These are phyloP conservation scores for Thelonectria discophora DNA, from an alignment of 2,329 filamentous ascomycete species.

Conservation along the genomic window DNA sequence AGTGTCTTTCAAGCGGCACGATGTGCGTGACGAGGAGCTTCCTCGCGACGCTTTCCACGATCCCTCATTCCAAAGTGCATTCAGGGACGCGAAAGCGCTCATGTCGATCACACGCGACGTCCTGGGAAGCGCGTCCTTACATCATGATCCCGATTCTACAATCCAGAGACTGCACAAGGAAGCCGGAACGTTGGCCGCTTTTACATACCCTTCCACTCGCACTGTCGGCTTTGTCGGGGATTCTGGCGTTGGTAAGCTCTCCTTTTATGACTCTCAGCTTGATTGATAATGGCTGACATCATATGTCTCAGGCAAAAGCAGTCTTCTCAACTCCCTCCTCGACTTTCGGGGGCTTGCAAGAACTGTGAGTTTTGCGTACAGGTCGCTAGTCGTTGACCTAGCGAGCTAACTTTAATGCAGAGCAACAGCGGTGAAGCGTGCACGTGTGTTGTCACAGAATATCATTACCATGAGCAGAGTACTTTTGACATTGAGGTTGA, in stretches of 20 bases:
- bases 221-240: conserved; percentile 59
- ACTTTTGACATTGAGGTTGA: conserved; percentile 48
- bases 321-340: conserved; percentile 58
- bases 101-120: conserved; percentile 44
- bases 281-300: neutral
- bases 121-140: conserved; percentile 48
- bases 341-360: conserved; percentile 52
- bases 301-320: conserved; percentile 54
- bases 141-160: conserved; percentile 50
- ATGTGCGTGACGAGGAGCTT: conserved; percentile 45
- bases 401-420: conserved; percentile 39
- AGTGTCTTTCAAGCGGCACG: conserved; percentile 20
- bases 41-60: conserved; percentile 49
- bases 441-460: conserved; percentile 59
- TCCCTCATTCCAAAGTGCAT: conserved; percentile 46
- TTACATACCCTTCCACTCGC: conserved; percentile 50
- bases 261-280: no score
- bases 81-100: conserved; percentile 46
- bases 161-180: conserved; percentile 48
- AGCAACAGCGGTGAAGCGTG: conserved; percentile 56
- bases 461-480: conserved; percentile 48
- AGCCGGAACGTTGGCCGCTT: conserved; percentile 47
- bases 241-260: conserved; percentile 53
- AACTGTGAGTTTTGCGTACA: conserved; percentile 47
- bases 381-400: neutral